Evolutionary conservation across 139 green algal species (phyloP).

Genomic region (Chloropicon primus): DNA sequence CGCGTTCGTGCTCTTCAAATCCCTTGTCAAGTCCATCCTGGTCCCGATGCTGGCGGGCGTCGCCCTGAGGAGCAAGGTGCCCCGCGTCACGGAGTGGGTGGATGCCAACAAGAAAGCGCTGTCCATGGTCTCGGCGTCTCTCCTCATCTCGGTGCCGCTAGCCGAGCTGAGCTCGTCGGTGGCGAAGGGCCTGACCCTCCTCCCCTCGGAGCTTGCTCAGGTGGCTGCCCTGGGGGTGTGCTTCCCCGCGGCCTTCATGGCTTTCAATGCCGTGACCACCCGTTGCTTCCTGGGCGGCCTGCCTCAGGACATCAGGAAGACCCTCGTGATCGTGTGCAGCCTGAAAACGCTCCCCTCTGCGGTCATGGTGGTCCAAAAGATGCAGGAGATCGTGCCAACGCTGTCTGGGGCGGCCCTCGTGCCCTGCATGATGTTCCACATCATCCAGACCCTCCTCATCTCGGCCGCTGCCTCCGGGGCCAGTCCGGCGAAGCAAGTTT

Average conservation of each 20-base stretch:
- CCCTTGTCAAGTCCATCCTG: neutral
- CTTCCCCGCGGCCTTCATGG: neutral
- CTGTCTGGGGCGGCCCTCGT: neutral
- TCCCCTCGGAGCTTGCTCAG: neutral
- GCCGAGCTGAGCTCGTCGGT: neutral
- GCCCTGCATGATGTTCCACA: neutral
- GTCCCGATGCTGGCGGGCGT: neutral
- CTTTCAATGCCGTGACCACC: no score
- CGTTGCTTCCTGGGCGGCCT: no score
- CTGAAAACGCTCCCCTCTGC: neutral
- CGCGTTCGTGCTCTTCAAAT: neutral
- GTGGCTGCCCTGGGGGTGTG: neutral
- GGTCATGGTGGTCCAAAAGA: neutral
- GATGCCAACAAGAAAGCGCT: neutral
- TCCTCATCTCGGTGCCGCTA: neutral
- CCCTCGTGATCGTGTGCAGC: neutral
- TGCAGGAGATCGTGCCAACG: neutral
- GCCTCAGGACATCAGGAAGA: neutral
- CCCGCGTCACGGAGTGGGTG: neutral
- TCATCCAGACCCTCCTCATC: neutral
- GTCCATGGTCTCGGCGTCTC: neutral
- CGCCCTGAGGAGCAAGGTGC: neutral
- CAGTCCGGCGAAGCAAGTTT: no score
- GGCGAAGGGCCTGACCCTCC: neutral
- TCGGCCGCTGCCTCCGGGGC: neutral